Evolutionary conservation across 225 moss, liverwort and hornwort genomes (phyloP).

Genomic region (Pseudisothecium myosuroides): DNA sequence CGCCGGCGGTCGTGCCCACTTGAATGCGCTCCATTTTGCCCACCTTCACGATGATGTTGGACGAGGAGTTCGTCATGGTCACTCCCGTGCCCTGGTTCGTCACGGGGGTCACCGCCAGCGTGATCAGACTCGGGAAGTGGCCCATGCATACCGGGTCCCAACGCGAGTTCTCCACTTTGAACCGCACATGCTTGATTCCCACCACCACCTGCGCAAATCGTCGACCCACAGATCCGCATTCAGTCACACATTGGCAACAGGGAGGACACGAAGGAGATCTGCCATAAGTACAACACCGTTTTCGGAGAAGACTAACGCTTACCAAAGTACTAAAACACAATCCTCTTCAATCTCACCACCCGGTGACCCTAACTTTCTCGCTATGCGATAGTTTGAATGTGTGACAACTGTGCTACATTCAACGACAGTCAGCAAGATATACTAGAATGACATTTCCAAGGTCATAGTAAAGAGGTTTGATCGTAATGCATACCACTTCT

Average conservation of each 20-base stretch:
- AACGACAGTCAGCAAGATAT: not conserved
- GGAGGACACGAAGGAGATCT: not conserved
- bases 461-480: not conserved
- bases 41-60: slow-evolving; percentile 19
- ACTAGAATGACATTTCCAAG: not conserved
- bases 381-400: not conserved
- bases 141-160: slow-evolving; percentile 32
- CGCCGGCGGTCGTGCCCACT: slow-evolving; percentile 1
- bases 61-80: slow-evolving; percentile 40
- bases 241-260: too few relatives aligned
- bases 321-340: not conserved
- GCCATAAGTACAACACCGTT: not conserved
- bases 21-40: slow-evolving; percentile 29
- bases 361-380: not conserved
- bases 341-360: not conserved
- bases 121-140: slow-evolving; percentile 28
- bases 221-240: not conserved
- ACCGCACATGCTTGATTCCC: slow-evolving; percentile 45
- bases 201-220: slow-evolving; percentile 19
- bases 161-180: slow-evolving; percentile 38
- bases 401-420: not conserved
- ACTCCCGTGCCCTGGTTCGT: slow-evolving; percentile 32
- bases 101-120: slow-evolving; percentile 28
- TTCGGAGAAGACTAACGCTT: not conserved
- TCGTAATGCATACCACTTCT: not conserved